Conservation (phyloP, 306 rosid species). For the Begonia fuchsioides region DNA sequence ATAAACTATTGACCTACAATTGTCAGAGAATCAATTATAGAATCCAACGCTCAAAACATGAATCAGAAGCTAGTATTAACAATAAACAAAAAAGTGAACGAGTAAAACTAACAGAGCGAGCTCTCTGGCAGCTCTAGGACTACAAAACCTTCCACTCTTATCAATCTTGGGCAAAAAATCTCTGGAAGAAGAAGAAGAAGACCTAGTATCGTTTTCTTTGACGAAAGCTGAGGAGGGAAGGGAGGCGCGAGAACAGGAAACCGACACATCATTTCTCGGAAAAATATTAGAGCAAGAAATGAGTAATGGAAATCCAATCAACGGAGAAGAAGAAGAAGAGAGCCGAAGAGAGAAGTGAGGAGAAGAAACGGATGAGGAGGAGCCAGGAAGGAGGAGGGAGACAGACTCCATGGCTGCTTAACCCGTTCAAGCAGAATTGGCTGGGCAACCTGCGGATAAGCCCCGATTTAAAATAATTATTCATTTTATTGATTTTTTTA, state of each 20-base stretch:
- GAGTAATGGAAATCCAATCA: conserved; percentile 1
- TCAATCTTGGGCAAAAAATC: conserved; percentile 63
- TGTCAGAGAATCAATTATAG: background rate
- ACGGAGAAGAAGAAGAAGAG: conserved; percentile 11
- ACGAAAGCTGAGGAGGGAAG: conserved; percentile 26
- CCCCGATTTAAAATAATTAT: too few relatives aligned
- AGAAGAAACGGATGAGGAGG: conserved; percentile 8
- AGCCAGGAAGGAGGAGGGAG: conserved; percentile 8
- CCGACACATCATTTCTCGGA: conserved; percentile 3
- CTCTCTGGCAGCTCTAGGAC: conserved; percentile 93
- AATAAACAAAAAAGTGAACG: background rate
- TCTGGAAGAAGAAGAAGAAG: conserved; percentile 7
- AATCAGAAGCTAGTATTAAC: background rate
- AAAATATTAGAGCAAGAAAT: conserved; percentile 2
- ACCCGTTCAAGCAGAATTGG: background rate
- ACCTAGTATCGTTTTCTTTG: conserved; percentile 6
- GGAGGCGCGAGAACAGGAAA: conserved; percentile 15
- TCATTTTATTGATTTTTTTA: too few relatives aligned
- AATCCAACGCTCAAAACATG: background rate
- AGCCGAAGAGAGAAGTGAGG: background rate
- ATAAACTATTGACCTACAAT: conserved; percentile 56
- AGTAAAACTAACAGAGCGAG: conserved; percentile 54
- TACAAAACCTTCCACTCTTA: conserved; percentile 67
- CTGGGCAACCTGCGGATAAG: too few relatives aligned
- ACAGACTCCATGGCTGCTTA: background rate